Base-by-base conservation (phyloP, 768 basidiomycete genomes). In the Auriscalpium orientale region DNA sequence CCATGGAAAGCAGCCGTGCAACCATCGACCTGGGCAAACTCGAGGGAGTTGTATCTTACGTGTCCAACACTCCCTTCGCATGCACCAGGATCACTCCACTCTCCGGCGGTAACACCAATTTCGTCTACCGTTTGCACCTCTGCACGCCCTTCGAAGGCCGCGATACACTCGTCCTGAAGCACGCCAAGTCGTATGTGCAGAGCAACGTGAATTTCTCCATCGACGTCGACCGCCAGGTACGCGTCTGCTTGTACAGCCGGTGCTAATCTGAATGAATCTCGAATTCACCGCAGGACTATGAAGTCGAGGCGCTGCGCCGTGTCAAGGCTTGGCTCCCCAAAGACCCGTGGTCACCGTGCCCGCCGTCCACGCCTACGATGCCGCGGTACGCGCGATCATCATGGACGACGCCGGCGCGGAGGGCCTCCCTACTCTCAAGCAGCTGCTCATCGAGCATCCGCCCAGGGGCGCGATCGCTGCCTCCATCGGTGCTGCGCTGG, bases 341-440 rank as follows among this genome's bases (percentile, higher is more conserved):
- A 16, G 66, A 72, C 22, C 75, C 3, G 51, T 78, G 16, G 73
- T 81, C 49, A 75, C 72, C 2, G 76, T 80, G 4, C 84, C 84
- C 2, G 64, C 56, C 7, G 70, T 86, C 15, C 70, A 78, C 62
- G 66, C 72, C 36, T 77, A 79, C 63, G 84, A 87, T 61, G 65
- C 74, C 43, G 69, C 68, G 22, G 71, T 65, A 10, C 71, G 78
- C 57, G 78, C 76, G 13, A 73, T 87, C 40, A 75, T 87, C 64
- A 84, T 87, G 75, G 80, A 84, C 46, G 85, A 87, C 56, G 75
- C 73, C 51, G 85, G 85, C 4, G 28, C 28, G 28, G 65, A 63
- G 35, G 60, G 62, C 18, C 58, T 67, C 22, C 56, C 70, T 12
- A 70, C 71, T 1, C 65, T 81, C 49, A 81, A 81, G 60, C 63